These are phyloP conservation scores for Lentinula edodes DNA, from an alignment of 768 basidiomycete genomes.

Conservation along the genomic window DNA sequence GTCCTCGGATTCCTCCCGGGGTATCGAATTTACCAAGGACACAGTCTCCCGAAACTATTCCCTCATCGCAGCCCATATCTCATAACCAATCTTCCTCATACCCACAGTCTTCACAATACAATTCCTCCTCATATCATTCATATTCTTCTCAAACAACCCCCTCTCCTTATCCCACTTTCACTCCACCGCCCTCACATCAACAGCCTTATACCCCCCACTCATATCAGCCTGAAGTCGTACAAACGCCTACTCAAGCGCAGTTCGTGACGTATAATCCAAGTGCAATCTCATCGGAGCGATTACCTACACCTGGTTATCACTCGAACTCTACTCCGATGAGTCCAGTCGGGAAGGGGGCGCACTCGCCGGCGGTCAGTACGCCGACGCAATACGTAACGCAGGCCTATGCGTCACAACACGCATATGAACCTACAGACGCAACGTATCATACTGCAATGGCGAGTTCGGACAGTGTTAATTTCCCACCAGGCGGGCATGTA, in stretches of 20 bases:
- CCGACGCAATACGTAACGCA: not conserved
- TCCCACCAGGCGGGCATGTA: not conserved
- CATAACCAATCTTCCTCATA: not conserved
- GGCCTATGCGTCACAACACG: constrained; percentile 2
- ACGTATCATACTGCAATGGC: constrained; percentile 14
- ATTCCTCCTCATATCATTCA: not conserved
- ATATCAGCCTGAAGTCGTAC: constrained; percentile 1
- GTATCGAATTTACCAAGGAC: not conserved
- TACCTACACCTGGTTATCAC: not conserved
- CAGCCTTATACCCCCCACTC: not conserved
- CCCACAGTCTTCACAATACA: not conserved
- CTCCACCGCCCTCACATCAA: not conserved
- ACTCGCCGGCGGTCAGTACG: not conserved
- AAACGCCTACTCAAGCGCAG: constrained; percentile 5
- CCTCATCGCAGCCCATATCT: not conserved
- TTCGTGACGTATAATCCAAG: not conserved
- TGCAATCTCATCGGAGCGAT: not conserved
- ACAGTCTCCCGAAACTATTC: constrained; percentile 1
- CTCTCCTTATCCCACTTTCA: constrained; percentile 1
- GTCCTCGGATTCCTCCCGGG: constrained; percentile 2
- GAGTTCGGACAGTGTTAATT: not conserved
- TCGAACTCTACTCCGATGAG: constrained; percentile 2
- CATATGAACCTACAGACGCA: constrained; percentile 5
- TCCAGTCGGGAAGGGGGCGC: constrained; percentile 11
- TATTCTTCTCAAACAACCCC: not conserved